Evolutionary conservation across 148 eudicot genomes (phyloP), one percentile per base, ranked within the genome.

Genomic region (Pharnaceum exiguum): DNA sequence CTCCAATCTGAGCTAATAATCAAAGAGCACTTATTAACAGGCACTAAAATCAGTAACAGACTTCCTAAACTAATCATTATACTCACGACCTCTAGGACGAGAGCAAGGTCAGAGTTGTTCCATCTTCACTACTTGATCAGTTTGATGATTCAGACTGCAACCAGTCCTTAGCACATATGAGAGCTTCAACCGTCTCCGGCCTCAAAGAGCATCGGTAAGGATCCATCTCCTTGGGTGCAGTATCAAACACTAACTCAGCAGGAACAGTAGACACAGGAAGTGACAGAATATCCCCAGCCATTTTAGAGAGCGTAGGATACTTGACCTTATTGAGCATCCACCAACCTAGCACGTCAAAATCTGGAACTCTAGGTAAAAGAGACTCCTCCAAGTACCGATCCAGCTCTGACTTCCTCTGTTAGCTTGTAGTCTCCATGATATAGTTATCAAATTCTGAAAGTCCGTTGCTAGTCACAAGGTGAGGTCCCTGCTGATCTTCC

Each of bases 311-410:
- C 10, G 86, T 91, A 0, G 98, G 98, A 66, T 91, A 91, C 83
- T 91, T 91, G 39, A 73, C 58, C 66, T 75, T 72, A 78, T 91
- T 87, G 5, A 91, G 71, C 52, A 81, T 91, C 98, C 98, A 91
- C 98, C 98, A 91, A 22, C 96, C 94, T 7, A 91, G 42, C 33
- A 91, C 96, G 51, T 91, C 98, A 57, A 91, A 85, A 62, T 87
- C 98, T 19, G 77, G 88, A 26, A 85, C 78, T 5, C 96, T 70
- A 0, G 98, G 98, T 62, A 91, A 62, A 24, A 93, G 73, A 9
- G 96, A 88, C 82, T 93, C 98, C 66, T 93, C 95, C 79, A 93
- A 60, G 59, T 93, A 93, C 71, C 83, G 90, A 63, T 88, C 98
- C 57, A 93, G 56, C 74, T 93, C 98, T 0, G 98, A 75, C 64